phyloP scores from a whole-genome alignment of 345 rosid species.

The Garcia nutans region DNA sequence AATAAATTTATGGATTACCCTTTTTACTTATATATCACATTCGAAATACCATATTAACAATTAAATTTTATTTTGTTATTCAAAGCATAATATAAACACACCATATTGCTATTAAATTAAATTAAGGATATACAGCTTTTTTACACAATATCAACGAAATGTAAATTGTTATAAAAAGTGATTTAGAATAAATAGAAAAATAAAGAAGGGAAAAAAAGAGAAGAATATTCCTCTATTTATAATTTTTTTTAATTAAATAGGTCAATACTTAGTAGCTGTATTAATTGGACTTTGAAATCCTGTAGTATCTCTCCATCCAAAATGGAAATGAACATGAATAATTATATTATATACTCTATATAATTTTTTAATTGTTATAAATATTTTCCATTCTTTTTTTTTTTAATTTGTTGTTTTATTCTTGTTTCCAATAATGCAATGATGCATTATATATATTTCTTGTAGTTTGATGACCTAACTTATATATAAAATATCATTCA shows the following conservation, averaged over 20 bases:
- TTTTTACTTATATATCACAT: no score
- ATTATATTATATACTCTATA: background rate
- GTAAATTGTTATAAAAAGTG: background rate
- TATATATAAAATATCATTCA: no score
- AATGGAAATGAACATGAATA: background rate
- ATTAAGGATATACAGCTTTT: background rate
- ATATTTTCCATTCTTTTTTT: background rate
- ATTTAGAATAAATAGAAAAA: background rate
- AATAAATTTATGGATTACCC: no score
- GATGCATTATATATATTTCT: no score
- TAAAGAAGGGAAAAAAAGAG: background rate
- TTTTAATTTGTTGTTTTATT: background rate
- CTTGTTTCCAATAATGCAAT: background rate
- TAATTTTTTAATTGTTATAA: no score
- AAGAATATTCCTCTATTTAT: background rate
- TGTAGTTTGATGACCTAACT: no score
- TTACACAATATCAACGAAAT: no score
- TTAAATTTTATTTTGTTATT: no score
- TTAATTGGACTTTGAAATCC: constrained; percentile 1
- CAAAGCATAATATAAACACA: no score
- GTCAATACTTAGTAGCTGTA: background rate
- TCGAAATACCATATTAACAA: no score
- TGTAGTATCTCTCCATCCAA: background rate
- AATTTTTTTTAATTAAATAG: background rate
- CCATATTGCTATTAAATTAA: no score